phyloP scores from a whole-genome alignment of 2,329 filamentous ascomycete genomes.

The Colletotrichum sp. region DNA sequence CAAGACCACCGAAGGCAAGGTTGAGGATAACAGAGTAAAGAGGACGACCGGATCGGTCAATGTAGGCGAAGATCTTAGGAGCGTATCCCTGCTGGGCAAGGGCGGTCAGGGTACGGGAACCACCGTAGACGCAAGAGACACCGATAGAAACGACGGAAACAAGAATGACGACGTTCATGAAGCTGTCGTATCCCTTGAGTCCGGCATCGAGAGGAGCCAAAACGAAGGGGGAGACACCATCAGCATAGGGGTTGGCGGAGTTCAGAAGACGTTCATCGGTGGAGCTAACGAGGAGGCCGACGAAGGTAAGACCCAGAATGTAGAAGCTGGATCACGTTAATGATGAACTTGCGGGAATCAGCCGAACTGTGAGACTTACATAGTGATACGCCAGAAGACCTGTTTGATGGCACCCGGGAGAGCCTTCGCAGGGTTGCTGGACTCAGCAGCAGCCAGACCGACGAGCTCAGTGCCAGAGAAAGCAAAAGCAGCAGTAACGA shows the following conservation, averaged over 20 bases:
- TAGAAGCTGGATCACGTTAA: constrained; percentile 40
- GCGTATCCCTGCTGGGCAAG: constrained; percentile 61
- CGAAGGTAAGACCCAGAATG: constrained; percentile 52
- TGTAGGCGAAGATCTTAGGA: constrained; percentile 56
- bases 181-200: constrained; percentile 50
- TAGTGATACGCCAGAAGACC: constrained; percentile 60
- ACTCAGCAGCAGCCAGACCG: constrained; percentile 73
- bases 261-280: constrained; percentile 48
- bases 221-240: constrained; percentile 27
- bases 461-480: constrained; percentile 73
- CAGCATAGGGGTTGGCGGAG: constrained; percentile 46
- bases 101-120: constrained; percentile 60
- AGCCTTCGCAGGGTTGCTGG: constrained; percentile 69
- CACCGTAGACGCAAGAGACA: constrained; percentile 59
- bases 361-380: constrained; percentile 20
- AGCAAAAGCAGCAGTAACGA: constrained; percentile 73
- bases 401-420: constrained; percentile 83
- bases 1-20: constrained; percentile 52
- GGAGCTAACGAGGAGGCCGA: constrained; percentile 50
- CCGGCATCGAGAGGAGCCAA: constrained; percentile 41
- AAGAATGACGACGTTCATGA: constrained; percentile 61
- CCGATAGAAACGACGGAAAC: constrained; percentile 60
- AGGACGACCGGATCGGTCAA: constrained; percentile 59
- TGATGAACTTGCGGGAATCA: constrained; percentile 25
- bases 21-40: constrained; percentile 49